A percentile compares a stretch with the other conserved stretches of the same genome.
These are phyloP conservation scores for Carex scoparia DNA, from an alignment of 176 grass and related monocot species.

Conservation along the genomic window DNA sequence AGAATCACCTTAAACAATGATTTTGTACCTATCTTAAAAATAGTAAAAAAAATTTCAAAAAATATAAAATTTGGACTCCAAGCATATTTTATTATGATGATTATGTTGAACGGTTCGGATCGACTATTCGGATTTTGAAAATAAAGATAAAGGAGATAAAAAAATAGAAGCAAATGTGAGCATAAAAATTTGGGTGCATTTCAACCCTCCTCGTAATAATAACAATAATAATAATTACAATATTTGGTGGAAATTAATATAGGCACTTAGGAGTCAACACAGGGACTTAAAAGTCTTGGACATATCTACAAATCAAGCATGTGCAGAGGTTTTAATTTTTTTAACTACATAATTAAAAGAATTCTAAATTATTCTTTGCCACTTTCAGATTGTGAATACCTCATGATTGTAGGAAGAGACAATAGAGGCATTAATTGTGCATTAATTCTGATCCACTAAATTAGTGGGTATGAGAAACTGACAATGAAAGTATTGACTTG, in stretches of 20 bases:
- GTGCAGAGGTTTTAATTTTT: background rate
- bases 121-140: too few relatives aligned
- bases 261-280: background rate
- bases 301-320: constrained; percentile 6
- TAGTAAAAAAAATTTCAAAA: too few relatives aligned
- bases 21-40: too few relatives aligned
- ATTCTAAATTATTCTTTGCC: background rate
- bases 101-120: too few relatives aligned
- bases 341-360: background rate
- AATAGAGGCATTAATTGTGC: constrained; percentile 13
- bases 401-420: constrained; percentile 5
- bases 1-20: too few relatives aligned
- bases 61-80: too few relatives aligned
- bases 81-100: too few relatives aligned
- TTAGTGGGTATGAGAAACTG: constrained; percentile 14
- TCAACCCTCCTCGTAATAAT: too few relatives aligned
- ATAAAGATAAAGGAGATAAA: too few relatives aligned
- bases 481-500: constrained; percentile 21
- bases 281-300: background rate
- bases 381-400: background rate
- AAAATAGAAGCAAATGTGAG: too few relatives aligned
- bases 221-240: too few relatives aligned
- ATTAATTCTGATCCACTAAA: constrained; percentile 3
- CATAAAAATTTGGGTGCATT: too few relatives aligned
- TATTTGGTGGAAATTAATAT: background rate